A percentile compares a stretch with the other conserved stretches of the same genome.
Conservation (phyloP, 257 asterid species). For the Leptodermis oblonga region DNA sequence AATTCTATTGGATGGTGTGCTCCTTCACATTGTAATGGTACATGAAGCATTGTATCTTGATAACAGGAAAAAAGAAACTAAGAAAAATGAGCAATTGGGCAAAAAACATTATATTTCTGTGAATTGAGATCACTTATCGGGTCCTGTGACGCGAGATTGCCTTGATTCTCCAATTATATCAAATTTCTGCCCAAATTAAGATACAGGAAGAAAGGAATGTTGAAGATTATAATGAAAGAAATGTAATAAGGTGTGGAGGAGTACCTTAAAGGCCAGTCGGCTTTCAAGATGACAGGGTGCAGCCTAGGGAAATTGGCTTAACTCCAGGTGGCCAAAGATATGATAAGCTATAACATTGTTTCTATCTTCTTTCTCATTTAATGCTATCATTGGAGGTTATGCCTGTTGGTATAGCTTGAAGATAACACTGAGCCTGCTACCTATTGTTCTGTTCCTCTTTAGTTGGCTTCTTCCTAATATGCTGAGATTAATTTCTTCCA, state of each 20-base stretch:
- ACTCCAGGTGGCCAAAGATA: neutral
- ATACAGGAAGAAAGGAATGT: neutral
- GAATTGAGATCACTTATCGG: too few species aligned
- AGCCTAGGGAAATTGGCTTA: neutral
- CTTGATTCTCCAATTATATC: neutral
- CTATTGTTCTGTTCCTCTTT: neutral
- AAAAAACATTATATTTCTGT: neutral
- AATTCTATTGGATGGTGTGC: neutral
- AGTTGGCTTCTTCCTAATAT: neutral
- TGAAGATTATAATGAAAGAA: neutral
- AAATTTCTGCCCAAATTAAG: neutral
- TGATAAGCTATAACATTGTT: neutral
- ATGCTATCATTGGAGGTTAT: neutral
- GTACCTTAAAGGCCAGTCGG: neutral
- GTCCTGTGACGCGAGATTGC: neutral
- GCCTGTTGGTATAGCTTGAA: neutral
- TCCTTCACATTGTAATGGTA: neutral
- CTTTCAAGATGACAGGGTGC: neutral
- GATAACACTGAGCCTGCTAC: neutral
- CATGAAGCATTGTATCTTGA: neutral
- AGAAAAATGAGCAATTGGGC: neutral
- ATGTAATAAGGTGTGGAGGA: neutral
- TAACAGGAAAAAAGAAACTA: neutral
- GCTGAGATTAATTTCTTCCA: neutral
- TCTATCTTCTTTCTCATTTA: neutral